Evolutionary conservation across 1,139 yeast genomes (phyloP), one percentile per base, ranked within the genome.

Genomic region (Barnettozyma hawaiiensis): DNA sequence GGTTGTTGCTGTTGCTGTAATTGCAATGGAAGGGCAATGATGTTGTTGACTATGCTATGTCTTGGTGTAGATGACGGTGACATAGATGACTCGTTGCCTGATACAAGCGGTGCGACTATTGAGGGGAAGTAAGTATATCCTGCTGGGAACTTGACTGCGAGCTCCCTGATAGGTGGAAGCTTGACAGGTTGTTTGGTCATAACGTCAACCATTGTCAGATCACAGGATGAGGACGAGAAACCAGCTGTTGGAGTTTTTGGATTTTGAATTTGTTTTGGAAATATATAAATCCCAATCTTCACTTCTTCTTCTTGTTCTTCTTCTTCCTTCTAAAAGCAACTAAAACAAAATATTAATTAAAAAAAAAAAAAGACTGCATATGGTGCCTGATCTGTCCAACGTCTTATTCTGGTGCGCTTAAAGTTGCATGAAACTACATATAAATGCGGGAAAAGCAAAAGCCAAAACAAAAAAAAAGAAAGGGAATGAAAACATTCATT

Each of bases 81-180:
- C 11, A n/a, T 16, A 12, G 32, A 16, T 8, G 29, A 26, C 5
- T n/a, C 29, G 4, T 15, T n/a, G 16, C 29, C 29, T 11, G 32
- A 18, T 12, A 18, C 21, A 3, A 20, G 15, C 20, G n/a, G n/a
- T n/a, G n/a, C n/a, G n/a, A 15, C 12, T 29, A 11, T 19, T 9
- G 33, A 3, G 3, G 33, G 33, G 21, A 31, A 10, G 21, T 18
- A 12, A 9, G 27, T 11, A n/a, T 22, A 15, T 23, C 19, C n/a
- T 22, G 8, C 28, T 2, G 46, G 46, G 9, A 43, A 26, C 19
- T 40, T 40, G 14, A 43, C 31, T 11, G 43, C 40, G n/a, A 43
- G 37, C 19, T 40, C 44, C 29, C 34, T 41, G 16, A 40, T 39
- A 9, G 41, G 42, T n/a, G 45, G 43, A 20, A 43, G 35, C 19